phyloP scores from a whole-genome alignment of 2,329 filamentous ascomycete species.

The Chrysosphaeria jannelii region DNA sequence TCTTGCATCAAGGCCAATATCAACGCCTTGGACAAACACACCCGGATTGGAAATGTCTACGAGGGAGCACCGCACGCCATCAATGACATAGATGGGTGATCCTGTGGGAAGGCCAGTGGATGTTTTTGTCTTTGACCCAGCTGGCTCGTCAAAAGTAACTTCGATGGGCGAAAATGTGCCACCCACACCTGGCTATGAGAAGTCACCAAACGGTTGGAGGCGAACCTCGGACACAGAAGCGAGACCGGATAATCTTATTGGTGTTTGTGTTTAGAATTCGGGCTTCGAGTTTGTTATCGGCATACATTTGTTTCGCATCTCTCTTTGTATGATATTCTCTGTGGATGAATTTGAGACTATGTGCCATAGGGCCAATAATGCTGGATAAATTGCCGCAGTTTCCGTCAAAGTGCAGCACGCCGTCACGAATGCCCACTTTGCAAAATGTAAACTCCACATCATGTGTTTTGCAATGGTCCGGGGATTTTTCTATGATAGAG shows the following conservation, averaged over 20 bases:
- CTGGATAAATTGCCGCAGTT: constrained; percentile 53
- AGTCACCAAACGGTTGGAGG: no score
- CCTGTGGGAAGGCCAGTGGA: constrained; percentile 11
- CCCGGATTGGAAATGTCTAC: constrained; percentile 14
- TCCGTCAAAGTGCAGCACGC: constrained; percentile 29
- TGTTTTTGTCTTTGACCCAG: constrained; percentile 12
- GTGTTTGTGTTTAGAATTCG: constrained; percentile 45
- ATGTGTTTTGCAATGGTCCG: constrained; percentile 2
- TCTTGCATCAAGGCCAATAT: constrained; percentile 8
- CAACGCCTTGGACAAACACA: constrained; percentile 10
- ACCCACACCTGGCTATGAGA: no score
- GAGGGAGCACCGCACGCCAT: constrained; percentile 11
- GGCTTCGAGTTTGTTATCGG: no score
- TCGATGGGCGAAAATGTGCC: constrained; percentile 10
- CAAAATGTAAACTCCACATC: constrained; percentile 46
- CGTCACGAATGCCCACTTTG: constrained; percentile 31
- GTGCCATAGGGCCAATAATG: constrained; percentile 32
- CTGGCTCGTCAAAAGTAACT: constrained; percentile 11
- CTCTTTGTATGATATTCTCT: no score
- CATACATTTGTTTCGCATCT: no score
- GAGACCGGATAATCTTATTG: constrained; percentile 17
- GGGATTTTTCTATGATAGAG: constrained; percentile 25
- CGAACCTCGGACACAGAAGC: constrained; percentile 11
- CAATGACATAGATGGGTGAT: constrained; percentile 6
- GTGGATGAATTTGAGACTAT: constrained; percentile 25